Percentiles rank a stretch among this genome's conserved stretches.
Evolutionary conservation across 352 stramenopile genomes (phyloP).

Genomic region (Globisporangium parvum): DNA sequence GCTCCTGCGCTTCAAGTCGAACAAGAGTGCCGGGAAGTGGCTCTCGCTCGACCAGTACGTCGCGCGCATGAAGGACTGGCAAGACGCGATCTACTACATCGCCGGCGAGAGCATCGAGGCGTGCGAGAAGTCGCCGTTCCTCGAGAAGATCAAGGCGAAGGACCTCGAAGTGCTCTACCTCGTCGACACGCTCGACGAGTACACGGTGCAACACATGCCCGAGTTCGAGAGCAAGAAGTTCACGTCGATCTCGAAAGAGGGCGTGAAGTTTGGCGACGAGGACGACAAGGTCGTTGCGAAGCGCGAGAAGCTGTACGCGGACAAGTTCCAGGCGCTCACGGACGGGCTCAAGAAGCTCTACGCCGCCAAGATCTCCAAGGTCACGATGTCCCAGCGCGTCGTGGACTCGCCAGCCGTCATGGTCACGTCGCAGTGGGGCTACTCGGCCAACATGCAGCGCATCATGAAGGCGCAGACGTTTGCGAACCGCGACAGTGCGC

Average conservation of each 20-base stretch:
- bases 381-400: constrained; percentile 94
- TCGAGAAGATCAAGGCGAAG: constrained; percentile 96
- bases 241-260: constrained; percentile 96
- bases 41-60: constrained; percentile 96
- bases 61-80: constrained; percentile 97
- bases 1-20: constrained; percentile 96
- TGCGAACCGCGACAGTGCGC: constrained; percentile 50
- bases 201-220: constrained; percentile 93
- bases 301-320: constrained; percentile 94
- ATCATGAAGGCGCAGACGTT: constrained; percentile 99
- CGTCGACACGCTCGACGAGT: constrained; percentile 98
- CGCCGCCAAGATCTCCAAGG: constrained; percentile 91
- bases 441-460: constrained; percentile 99
- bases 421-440: constrained; percentile 94
- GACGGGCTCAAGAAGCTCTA: constrained; percentile 96
- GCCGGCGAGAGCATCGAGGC: constrained; percentile 91
- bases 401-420: constrained; percentile 94
- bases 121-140: constrained; percentile 94
- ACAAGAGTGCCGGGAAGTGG: constrained; percentile 89
- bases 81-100: constrained; percentile 99
- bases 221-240: constrained; percentile 96
- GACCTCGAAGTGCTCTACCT: constrained; percentile 98
- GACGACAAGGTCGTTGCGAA: constrained; percentile 94
- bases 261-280: constrained; percentile 98
- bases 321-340: constrained; percentile 95